Evolutionary conservation across 805 yeast genomes (phyloP).

Genomic region (Barnettozyma siamensis): DNA sequence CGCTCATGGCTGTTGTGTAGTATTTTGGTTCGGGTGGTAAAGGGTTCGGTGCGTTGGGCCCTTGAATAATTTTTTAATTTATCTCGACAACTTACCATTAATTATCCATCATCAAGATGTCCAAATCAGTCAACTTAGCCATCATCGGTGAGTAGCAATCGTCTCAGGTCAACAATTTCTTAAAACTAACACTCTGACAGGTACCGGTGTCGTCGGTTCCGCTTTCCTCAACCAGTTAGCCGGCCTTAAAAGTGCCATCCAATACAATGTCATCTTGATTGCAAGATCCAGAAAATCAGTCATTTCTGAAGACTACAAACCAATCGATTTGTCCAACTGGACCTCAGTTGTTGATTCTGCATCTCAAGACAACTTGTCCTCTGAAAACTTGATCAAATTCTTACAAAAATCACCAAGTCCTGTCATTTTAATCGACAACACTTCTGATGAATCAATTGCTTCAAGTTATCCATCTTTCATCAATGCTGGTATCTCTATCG

Average conservation of each 20-base stretch:
- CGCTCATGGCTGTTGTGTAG: slow-evolving; percentile 25
- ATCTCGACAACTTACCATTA: too few relatives aligned
- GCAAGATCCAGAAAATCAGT: slow-evolving; percentile 72
- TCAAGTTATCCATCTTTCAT: slow-evolving; percentile 70
- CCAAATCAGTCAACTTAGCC: slow-evolving; percentile 58
- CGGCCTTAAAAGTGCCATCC: slow-evolving; percentile 49
- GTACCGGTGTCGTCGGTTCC: slow-evolving; percentile 94
- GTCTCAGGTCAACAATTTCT: background rate
- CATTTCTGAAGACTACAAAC: slow-evolving; percentile 60
- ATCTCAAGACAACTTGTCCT: slow-evolving; percentile 40
- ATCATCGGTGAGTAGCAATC: slow-evolving; percentile 46
- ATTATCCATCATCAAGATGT: slow-evolving; percentile 27
- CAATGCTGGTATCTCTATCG: slow-evolving; percentile 77
- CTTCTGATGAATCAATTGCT: slow-evolving; percentile 79
- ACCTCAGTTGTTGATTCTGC: slow-evolving; percentile 40
- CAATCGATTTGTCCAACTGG: slow-evolving; percentile 63
- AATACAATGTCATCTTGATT: slow-evolving; percentile 72
- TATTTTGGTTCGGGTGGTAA: too few relatives aligned
- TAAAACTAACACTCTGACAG: slow-evolving; percentile 24
- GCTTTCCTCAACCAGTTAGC: slow-evolving; percentile 81
- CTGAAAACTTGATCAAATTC: slow-evolving; percentile 54
- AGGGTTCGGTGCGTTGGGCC: background rate
- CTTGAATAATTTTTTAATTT: too few relatives aligned
- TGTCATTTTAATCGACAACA: slow-evolving; percentile 86
- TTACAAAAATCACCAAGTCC: slow-evolving; percentile 66